These are phyloP conservation scores for Penicillium coprophilum DNA, from an alignment of 495 filamentous ascomycete species.

Conservation along the genomic window DNA sequence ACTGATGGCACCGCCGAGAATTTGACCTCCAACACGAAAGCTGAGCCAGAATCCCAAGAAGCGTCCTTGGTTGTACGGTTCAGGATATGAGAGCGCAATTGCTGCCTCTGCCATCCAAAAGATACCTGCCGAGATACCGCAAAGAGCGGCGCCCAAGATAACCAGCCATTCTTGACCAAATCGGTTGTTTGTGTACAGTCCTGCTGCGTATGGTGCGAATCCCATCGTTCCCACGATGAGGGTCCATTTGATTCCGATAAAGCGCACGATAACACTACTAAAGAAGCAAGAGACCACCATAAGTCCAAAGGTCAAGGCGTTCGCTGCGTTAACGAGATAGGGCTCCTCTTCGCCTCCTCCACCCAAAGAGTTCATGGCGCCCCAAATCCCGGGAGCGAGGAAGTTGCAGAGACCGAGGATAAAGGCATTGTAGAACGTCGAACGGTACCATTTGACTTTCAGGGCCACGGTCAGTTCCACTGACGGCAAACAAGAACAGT, in stretches of 20 bases:
- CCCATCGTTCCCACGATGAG: constrained; percentile 65
- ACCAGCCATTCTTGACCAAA: constrained; percentile 63
- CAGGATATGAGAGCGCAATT: constrained; percentile 64
- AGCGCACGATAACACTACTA: constrained; percentile 52
- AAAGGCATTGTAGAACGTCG: constrained; percentile 62
- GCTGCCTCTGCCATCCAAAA: constrained; percentile 70
- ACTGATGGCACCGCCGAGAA: constrained; percentile 63
- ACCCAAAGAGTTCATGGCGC: constrained; percentile 67
- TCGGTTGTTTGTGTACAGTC: constrained; percentile 66
- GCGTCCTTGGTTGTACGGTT: constrained; percentile 59
- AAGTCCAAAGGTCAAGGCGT: constrained; percentile 64
- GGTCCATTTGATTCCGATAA: constrained; percentile 63
- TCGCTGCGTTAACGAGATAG: constrained; percentile 67
- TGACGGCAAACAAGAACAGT: no score
- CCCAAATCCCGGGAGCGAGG: constrained; percentile 65
- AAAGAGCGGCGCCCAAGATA: constrained; percentile 61
- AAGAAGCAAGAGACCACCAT: constrained; percentile 64
- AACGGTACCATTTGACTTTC: constrained; percentile 64
- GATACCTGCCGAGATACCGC: constrained; percentile 62
- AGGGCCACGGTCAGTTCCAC: background rate
- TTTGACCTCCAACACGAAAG: constrained; percentile 60
- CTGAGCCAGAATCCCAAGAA: constrained; percentile 63
- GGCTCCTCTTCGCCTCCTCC: constrained; percentile 64
- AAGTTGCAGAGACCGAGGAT: constrained; percentile 65
- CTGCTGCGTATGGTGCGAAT: constrained; percentile 64